Percentiles rank a stretch among this genome's conserved stretches.
Evolutionary conservation across 768 basidiomycete genomes (phyloP).

Genomic region (Infundibulicybe gibba): DNA sequence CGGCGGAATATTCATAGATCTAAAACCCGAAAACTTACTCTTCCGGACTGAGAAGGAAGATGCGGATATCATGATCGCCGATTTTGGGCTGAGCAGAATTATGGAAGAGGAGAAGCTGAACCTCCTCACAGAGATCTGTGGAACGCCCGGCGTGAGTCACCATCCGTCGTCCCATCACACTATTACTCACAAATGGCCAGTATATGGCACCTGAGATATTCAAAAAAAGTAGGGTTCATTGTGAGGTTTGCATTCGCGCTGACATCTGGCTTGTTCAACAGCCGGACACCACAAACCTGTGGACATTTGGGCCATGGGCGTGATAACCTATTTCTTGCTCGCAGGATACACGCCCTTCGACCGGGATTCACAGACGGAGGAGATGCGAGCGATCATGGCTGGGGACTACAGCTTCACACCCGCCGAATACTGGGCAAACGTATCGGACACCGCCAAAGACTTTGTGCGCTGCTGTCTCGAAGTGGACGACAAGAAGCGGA

Average conservation of each 20-base stretch:
- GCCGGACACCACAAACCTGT: constrained; percentile 94
- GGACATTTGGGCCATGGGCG: constrained; percentile 97
- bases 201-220: constrained; percentile 98
- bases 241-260: neutral
- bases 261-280: constrained; percentile 19
- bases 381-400: constrained; percentile 93
- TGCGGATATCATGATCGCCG: constrained; percentile 94
- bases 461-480: constrained; percentile 86
- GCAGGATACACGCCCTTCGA: constrained; percentile 95
- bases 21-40: constrained; percentile 97
- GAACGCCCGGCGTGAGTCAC: constrained; percentile 75
- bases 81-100: constrained; percentile 90
- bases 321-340: constrained; percentile 92
- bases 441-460: constrained; percentile 76
- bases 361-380: constrained; percentile 79
- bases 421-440: constrained; percentile 83
- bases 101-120: constrained; percentile 89
- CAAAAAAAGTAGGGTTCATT: constrained; percentile 62
- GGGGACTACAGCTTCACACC: constrained; percentile 87
- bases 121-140: constrained; percentile 91
- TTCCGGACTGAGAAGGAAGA: constrained; percentile 89
- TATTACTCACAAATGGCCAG: constrained; percentile 21
- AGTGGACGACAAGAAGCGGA: constrained; percentile 74
- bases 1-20: constrained; percentile 41
- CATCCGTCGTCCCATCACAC: constrained; percentile 8